Base-by-base conservation (phyloP, 2,329 filamentous ascomycete genomes). In the Sclerotinia trifoliorum region DNA sequence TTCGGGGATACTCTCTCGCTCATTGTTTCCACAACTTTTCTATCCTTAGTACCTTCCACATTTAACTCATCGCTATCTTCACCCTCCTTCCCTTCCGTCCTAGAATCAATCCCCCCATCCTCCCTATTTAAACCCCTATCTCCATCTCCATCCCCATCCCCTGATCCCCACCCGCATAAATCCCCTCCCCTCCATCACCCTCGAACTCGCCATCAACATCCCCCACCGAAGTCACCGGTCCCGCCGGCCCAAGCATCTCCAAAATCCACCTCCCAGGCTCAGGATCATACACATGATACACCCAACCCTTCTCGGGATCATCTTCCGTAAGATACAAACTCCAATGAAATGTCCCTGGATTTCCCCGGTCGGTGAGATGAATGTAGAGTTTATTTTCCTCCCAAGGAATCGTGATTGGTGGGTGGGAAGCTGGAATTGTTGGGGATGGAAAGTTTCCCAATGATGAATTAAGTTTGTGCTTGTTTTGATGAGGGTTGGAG, bases 341-440 rank as follows among this genome's bases (percentile, higher is more conserved):
- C 56, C 56, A 58, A 24, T 58, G 56, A 58, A 58, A 58, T 5
- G 56, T 58, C 17, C 56, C 56, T 13, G 56, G 56, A 42, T 58
- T 58, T 10, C 32, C 35, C 7, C 56, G 29, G n/a, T n/a, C 32
- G 19, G 56, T n/a, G 5, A 58, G 11, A 19, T 39, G 32, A n/a
- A 58, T 58, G 1, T 58, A 58, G 7, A 58, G 35, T 26, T 42
- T 58, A 44, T 58, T 35, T 4, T n/a, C n/a, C 32, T 35, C 56
- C 56, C 56, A 58, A 2, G 39, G 39, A 42, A 8, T 42, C 13
- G 39, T 42, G 13, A 42, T 42, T 42, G 39, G 39, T 5, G 39
- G 39, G 4, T 42, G 11, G 13, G 39, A 42, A 42, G 2, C 39
- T 13, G 13, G 13, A 5, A 42, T 42, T 4, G 13, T 4, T 3